Evolutionary conservation across 495 filamentous ascomycete species (phyloP).

Genomic region (Aspergillus wentii): DNA sequence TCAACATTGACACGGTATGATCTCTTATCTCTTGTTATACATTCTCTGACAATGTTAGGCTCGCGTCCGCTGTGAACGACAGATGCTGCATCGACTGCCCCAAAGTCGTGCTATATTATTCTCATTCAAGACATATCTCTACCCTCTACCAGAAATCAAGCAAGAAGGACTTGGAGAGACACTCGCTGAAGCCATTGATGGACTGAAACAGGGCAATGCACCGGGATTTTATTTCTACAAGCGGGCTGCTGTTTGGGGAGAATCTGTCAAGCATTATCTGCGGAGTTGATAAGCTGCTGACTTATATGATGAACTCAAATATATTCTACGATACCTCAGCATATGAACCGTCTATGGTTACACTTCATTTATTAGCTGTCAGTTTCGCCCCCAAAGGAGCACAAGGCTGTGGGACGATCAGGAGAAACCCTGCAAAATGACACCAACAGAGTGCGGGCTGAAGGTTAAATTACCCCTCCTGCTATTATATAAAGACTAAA

Average conservation of each 20-base stretch:
- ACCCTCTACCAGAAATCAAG: constrained; percentile 59
- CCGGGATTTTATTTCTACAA: constrained; percentile 64
- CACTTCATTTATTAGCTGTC: too few relatives aligned
- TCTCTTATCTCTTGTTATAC: not conserved
- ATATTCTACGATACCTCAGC: too few relatives aligned
- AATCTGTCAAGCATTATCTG: constrained; percentile 51
- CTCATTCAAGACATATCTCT: constrained; percentile 71
- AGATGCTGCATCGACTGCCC: constrained; percentile 65
- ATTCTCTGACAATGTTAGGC: constrained; percentile 22
- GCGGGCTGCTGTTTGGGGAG: constrained; percentile 58
- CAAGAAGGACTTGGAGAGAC: constrained; percentile 56
- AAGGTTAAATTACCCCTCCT: too few relatives aligned
- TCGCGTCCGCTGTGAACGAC: constrained; percentile 61
- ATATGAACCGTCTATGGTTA: too few relatives aligned
- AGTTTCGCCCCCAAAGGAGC: too few relatives aligned
- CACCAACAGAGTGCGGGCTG: too few relatives aligned
- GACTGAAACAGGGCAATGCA: constrained; percentile 56
- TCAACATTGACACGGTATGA: constrained; percentile 7
- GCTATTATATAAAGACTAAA: too few relatives aligned
- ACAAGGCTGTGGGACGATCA: too few relatives aligned
- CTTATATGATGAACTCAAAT: too few relatives aligned
- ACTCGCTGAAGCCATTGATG: constrained; percentile 66
- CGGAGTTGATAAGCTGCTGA: not conserved
- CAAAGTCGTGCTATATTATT: constrained; percentile 60
- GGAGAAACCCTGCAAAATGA: too few relatives aligned